phyloP scores from a whole-genome alignment of 148 eudicot species.

The Rhododendron kiyosumense region DNA sequence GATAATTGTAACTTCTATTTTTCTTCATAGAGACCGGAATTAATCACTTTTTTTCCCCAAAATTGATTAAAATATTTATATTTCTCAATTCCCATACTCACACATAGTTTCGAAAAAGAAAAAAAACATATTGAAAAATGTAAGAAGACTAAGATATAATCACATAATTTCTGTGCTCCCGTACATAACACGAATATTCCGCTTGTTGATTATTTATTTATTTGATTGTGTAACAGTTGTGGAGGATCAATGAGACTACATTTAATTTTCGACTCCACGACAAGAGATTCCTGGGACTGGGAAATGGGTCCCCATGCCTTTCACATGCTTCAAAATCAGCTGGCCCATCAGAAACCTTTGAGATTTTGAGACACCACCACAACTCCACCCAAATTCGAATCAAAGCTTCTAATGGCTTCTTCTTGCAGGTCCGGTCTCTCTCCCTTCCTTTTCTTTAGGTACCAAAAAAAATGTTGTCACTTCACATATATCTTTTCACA shows the following conservation, averaged over 20 bases:
- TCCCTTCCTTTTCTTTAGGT: neutral
- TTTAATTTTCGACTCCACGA: neutral
- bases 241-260: neutral
- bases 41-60: no score
- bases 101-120: no score
- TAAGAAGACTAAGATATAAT: no score
- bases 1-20: no score
- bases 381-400: neutral
- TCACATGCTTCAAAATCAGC: neutral
- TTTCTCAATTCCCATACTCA: no score
- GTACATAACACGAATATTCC: no score
- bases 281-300: constrained; percentile 1
- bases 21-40: no score
- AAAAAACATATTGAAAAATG: no score
- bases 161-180: no score
- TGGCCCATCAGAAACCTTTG: neutral
- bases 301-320: neutral
- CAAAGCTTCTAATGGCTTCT: constrained; percentile 1
- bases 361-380: neutral
- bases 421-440: neutral
- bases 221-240: neutral
- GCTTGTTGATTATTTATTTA: neutral
- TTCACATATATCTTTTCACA: no score
- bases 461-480: neutral
- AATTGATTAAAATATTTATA: no score